Evolutionary conservation across 805 yeast genomes (phyloP).

Genomic region (Komagataella ulmi): DNA sequence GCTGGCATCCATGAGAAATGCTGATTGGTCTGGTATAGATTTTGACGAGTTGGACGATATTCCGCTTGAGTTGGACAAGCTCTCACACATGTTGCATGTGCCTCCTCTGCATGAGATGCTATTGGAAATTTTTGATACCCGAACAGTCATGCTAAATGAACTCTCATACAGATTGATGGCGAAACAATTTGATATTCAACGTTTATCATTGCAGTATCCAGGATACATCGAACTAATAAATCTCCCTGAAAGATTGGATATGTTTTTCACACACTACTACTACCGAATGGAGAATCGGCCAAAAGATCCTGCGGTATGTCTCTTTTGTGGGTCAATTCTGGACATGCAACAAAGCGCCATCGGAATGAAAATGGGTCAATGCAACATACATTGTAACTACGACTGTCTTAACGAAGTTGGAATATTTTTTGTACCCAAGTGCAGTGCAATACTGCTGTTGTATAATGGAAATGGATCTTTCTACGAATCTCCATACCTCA

Average conservation of each 20-base stretch:
- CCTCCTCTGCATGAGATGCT: constrained; percentile 33
- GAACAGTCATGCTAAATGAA: not conserved
- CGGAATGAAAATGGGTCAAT: constrained; percentile 55
- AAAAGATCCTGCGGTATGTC: constrained; percentile 75
- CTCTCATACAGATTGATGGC: not conserved
- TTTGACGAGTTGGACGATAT: constrained; percentile 10
- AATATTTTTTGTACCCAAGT: constrained; percentile 59
- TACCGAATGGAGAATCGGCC: constrained; percentile 30
- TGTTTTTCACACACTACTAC: constrained; percentile 48
- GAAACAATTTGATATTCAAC: not conserved
- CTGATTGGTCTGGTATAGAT: constrained; percentile 23
- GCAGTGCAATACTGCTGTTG: constrained; percentile 47
- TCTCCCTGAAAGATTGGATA: constrained; percentile 56
- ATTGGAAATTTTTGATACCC: constrained; percentile 7
- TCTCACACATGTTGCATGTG: constrained; percentile 35
- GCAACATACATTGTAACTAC: constrained; percentile 54
- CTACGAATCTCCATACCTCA: constrained; percentile 71
- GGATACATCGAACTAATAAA: constrained; percentile 46
- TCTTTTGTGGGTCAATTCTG: constrained; percentile 64
- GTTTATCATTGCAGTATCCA: constrained; percentile 38
- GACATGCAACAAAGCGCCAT: constrained; percentile 51
- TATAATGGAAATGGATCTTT: constrained; percentile 76
- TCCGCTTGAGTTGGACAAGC: constrained; percentile 37
- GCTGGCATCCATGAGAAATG: constrained; percentile 38
- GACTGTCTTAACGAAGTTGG: constrained; percentile 62